Percentiles rank a stretch among this genome's conserved stretches.
Conservation (phyloP, 108 stramenopile genomes). For the Licmophora abbreviata region DNA sequence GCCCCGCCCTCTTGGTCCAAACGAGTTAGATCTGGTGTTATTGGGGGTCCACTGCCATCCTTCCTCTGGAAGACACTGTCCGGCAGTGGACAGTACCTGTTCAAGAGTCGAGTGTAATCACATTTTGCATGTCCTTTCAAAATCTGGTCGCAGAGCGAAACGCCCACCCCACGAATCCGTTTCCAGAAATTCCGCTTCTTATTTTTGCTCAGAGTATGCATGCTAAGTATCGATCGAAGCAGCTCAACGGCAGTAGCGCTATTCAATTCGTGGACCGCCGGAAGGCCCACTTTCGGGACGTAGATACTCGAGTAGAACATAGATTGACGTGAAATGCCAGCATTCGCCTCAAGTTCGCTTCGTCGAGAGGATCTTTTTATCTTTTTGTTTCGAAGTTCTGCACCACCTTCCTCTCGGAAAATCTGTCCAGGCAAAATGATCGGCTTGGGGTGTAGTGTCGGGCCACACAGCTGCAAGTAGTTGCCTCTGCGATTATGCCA, state of each 20-base stretch:
- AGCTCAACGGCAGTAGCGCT: slow-evolving; percentile 15
- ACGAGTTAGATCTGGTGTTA: neutral
- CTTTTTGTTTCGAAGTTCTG: slow-evolving; percentile 4
- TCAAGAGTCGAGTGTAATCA: slow-evolving; percentile 56
- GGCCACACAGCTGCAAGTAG: slow-evolving; percentile 60
- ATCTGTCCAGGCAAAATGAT: neutral
- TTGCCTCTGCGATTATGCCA: slow-evolving; percentile 24
- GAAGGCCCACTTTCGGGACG: slow-evolving; percentile 33
- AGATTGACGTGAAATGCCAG: slow-evolving; percentile 18
- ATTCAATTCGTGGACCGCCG: slow-evolving; percentile 24
- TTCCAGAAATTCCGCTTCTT: slow-evolving; percentile 39
- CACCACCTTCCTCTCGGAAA: neutral
- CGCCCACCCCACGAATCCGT: slow-evolving; percentile 28
- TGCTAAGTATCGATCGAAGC: slow-evolving; percentile 13
- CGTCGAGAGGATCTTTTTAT: neutral
- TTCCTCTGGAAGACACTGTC: neutral
- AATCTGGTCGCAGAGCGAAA: slow-evolving; percentile 36
- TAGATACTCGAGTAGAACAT: slow-evolving; percentile 41
- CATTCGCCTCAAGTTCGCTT: slow-evolving; percentile 9
- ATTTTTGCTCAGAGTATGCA: neutral
- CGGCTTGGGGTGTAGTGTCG: slow-evolving; percentile 22
- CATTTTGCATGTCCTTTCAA: slow-evolving; percentile 31
- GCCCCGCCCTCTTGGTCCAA: neutral
- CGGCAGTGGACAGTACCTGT: slow-evolving; percentile 57
- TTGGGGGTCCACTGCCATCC: neutral